Base-by-base conservation (phyloP, 2,329 filamentous ascomycete species). In the Colletotrichum noveboracense region DNA sequence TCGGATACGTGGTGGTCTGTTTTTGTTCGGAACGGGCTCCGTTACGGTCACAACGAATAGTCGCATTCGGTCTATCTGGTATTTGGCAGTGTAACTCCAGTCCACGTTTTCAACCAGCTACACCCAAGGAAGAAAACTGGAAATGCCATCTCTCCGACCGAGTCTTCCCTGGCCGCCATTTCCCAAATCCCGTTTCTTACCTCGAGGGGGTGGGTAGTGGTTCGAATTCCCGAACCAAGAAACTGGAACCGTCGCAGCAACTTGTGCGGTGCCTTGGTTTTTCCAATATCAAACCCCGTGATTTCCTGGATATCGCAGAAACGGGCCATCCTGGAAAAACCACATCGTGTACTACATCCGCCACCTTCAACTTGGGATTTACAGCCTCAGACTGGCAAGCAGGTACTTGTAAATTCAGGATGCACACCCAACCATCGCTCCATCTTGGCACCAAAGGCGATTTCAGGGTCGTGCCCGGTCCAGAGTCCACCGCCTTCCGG, bases 381-480 rank as follows among this genome's bases (percentile, higher is more conserved):
- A 9, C 43, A 21, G 5, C n/a, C n/a, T 48, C 10, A 10, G 21
- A 61, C 32, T n/a, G 9, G 43, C 43, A 48, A 48, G 9, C 43
- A 48, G 18, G 43, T 21, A 21, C 18, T 48, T 21, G 16, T 30
- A 10, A 28, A 62, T 24, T 34, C 68, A 72, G 73, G 69, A 43
- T 64, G 24, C 69, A 67, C 69, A 43, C 58, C 24, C 60, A 61
- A 61, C 30, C 28, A 34, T 21, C n/a, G 18, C 30, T 8, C 16
- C 58, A 32, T 55, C 58, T 65, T 32, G 21, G 43, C 34, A 43
- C 62, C 21, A 36, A 14, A 12, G 38, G 38, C 14, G 55, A 75
- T 56, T 43, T 73, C 69, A 62, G 55, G 69, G 73, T 72, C 69
- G n/a, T 72, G 26, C 55, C 52, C 66, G n/a, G 36, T 60, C 61